phyloP scores from a whole-genome alignment of 305 asterid species.

The Striga hermonthica region DNA sequence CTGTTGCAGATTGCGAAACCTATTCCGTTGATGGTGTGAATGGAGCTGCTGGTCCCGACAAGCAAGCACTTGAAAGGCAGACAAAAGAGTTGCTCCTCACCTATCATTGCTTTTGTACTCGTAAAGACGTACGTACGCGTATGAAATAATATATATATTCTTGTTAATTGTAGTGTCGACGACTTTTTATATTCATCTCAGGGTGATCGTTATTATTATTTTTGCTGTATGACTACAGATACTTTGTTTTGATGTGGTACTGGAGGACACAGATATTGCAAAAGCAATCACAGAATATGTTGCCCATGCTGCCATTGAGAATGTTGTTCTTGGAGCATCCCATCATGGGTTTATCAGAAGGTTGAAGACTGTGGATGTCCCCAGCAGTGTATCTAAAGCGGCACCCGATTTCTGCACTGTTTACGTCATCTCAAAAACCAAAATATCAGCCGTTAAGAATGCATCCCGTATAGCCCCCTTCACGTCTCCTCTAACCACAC shows the following conservation, averaged over 20 bases:
- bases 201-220: background rate
- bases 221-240: constrained; percentile 45
- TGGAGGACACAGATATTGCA: constrained; percentile 60
- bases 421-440: constrained; percentile 75
- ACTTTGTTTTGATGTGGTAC: constrained; percentile 57
- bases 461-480: constrained; percentile 78
- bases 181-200: background rate
- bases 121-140: constrained; percentile 82
- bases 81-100: constrained; percentile 58
- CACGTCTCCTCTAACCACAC: constrained; percentile 57
- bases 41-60: constrained; percentile 33
- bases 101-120: constrained; percentile 82
- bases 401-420: constrained; percentile 90
- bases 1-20: constrained; percentile 41
- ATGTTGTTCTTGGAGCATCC: constrained; percentile 78
- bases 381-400: constrained; percentile 54
- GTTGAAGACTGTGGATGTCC: constrained; percentile 64
- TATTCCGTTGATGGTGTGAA: constrained; percentile 35
- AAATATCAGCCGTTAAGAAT: constrained; percentile 65
- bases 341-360: constrained; percentile 74
- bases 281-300: constrained; percentile 72
- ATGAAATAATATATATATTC: background rate
- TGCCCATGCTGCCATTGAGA: constrained; percentile 64
- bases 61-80: constrained; percentile 41
- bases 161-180: too few relatives aligned